Base-by-base conservation (phyloP, 768 basidiomycete genomes). In the Cystofilobasidium macerans region DNA sequence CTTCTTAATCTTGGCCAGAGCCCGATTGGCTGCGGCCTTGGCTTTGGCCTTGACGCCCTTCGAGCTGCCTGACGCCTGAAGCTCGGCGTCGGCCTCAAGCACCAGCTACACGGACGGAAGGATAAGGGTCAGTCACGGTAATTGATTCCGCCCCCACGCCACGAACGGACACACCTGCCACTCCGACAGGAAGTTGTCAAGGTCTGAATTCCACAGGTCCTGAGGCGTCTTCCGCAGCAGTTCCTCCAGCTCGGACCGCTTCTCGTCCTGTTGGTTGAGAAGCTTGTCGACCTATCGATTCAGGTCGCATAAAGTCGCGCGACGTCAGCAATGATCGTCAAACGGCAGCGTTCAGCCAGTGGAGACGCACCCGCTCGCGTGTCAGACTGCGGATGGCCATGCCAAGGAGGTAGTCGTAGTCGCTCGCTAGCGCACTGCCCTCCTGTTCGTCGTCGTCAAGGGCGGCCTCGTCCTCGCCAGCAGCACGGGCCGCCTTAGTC, bases 331-430 rank as follows among this genome's bases (percentile, higher is more conserved):
- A 47, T 24, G 14, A 28, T 32, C 6, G 14, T 43, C n/a, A 14
- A 18, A n/a, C 3, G 47, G n/a, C 4, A 14, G 30, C 30, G 11
- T 1, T 43, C 12, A 24, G 8, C 14, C 11, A 22, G 45, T 22
- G 5, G n/a, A 30, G 48, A 26, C 75, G 14, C 51, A 87, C 89
- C 84, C 86, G 93, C 77, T 98, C 94, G 71, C 82, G 85, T 0
- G 94, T 99, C 79, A 99, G 79, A 77, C 86, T 94, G 81, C 84
- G 92, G 73, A 99, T 94, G 1, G 90, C 79, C 94, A 99, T 98
- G 20, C 89, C 85, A 66, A 99, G 78, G 60, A 99, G 77, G 76
- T 99, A 98, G 74, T 99, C 93, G 73, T 81, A 99, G 77, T 97
- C 93, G 33, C 80, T 80, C 14, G 77, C 76, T 47, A 78, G 80